Evolutionary conservation across 2,329 filamentous ascomycete genomes (phyloP), one percentile per base, ranked within the genome.

Genomic region (Chrysoporthe deuterocubensis): DNA sequence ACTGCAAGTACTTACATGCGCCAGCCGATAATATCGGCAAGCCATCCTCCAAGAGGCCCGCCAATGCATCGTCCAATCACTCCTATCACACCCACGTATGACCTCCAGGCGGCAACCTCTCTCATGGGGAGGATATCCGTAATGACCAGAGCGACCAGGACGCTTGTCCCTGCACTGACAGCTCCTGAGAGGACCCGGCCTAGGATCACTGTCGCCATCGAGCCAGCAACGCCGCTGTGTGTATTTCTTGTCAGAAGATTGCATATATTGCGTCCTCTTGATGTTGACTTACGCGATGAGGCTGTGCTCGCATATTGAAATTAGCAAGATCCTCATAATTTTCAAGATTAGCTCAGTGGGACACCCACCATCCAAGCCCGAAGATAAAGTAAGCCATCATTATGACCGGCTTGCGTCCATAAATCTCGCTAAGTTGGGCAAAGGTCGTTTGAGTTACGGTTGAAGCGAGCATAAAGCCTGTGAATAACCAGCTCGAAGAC

Each of bases 11-110:
- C 78, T 70, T 71, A 87, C 88, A 88, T 90, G 76, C 89, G 79
- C 89, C 89, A 92, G 18, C 89, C 89, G 14, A 91, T 81, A 0
- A 83, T 82, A 70, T 91, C 87, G 1, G 87, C 85, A 1, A 91
- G 75, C 73, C 82, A 85, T 2, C 89, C 89, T 1, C 89, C 89
- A 0, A 90, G 67, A 3, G 84, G 85, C 0, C 84, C 85, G 1
- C 85, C 85, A 0, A 86, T 72, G 57, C 83, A 85, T 46, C 85
- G 78, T 2, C 84, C 85, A 2, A 80, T 78, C 0, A 85, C 86
- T 13, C 83, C 80, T 13, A 83, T 81, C 0, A 87, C 78, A 56
- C 87, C 87, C 66, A 85, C 78, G 68, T 84, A 86, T 13, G 82
- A 81, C 62, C 84, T 80, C 85, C 85, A 88, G 0, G 81, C 77